Evolutionary conservation across 495 filamentous ascomycete species (phyloP).

Genomic region (Talaromyces stipitatus): DNA sequence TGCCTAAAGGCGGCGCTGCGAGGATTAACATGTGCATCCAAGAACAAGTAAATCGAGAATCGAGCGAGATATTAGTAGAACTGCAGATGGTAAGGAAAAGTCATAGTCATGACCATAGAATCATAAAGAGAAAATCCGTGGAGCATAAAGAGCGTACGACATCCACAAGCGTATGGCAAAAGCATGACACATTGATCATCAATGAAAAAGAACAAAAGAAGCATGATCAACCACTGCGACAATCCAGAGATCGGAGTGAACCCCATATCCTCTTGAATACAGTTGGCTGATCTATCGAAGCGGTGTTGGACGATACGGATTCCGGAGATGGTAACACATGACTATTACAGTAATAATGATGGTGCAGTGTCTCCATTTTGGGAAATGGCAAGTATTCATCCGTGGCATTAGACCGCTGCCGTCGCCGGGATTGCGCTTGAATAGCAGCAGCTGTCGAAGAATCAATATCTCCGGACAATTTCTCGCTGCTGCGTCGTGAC

Average conservation of each 20-base stretch:
- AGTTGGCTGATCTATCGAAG: conserved; percentile 14
- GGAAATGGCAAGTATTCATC: conserved; percentile 13
- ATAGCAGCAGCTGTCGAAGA: conserved; percentile 31
- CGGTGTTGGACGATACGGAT: neutral
- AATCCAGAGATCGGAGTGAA: conserved; percentile 20
- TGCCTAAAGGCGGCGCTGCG: neutral
- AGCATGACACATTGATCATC: conserved; percentile 4
- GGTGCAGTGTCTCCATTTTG: neutral
- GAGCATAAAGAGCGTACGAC: conserved; percentile 4
- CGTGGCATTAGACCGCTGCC: conserved; percentile 25
- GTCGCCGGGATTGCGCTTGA: conserved; percentile 30
- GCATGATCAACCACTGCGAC: conserved; percentile 11
- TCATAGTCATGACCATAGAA: conserved; percentile 7
- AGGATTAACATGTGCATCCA: neutral
- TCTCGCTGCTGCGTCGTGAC: conserved; percentile 15
- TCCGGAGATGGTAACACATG: neutral
- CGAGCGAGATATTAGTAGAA: neutral
- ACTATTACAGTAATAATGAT: neutral
- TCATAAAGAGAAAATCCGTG: neutral
- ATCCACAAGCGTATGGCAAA: neutral
- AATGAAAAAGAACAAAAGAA: neutral
- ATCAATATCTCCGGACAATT: conserved; percentile 20
- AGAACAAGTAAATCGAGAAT: neutral
- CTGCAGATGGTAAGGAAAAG: neutral
- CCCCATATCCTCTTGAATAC: conserved; percentile 25